Percentiles rank a stretch among this genome's conserved stretches.
These are phyloP conservation scores for Suillus fuscotomentosus DNA, from an alignment of 768 basidiomycete species.

Conservation along the genomic window DNA sequence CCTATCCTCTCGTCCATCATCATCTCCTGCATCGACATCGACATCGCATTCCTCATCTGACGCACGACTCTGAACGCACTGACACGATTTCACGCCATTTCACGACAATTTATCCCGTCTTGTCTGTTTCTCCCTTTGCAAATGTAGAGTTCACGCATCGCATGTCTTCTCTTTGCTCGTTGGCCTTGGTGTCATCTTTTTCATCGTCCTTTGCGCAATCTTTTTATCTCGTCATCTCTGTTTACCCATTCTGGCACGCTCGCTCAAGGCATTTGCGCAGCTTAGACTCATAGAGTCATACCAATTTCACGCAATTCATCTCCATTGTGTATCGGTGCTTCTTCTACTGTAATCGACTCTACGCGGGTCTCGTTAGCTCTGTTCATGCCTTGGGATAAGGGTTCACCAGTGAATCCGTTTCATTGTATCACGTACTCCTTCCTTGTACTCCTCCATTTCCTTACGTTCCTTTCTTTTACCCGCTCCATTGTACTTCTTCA, in stretches of 20 bases:
- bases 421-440: not conserved
- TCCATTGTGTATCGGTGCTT: not conserved
- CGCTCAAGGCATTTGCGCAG: not conserved
- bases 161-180: not conserved
- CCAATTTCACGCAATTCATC: too few species aligned
- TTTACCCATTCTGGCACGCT: not conserved
- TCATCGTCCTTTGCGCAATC: not conserved
- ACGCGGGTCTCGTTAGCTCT: not conserved
- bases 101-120: not conserved
- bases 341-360: not conserved
- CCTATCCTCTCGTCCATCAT: not conserved
- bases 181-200: not conserved
- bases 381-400: not conserved
- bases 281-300: slow-evolving; percentile 1
- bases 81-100: not conserved
- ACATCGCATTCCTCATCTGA: not conserved
- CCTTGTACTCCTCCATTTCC: not conserved
- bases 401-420: not conserved
- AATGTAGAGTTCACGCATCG: not conserved
- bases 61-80: not conserved
- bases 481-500: not conserved
- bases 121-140: not conserved
- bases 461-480: not conserved
- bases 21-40: not conserved
- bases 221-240: not conserved